Evolutionary conservation across 2,329 filamentous ascomycete species (phyloP), one percentile per base, ranked within the genome.

Genomic region (Lomentospora prolificans): DNA sequence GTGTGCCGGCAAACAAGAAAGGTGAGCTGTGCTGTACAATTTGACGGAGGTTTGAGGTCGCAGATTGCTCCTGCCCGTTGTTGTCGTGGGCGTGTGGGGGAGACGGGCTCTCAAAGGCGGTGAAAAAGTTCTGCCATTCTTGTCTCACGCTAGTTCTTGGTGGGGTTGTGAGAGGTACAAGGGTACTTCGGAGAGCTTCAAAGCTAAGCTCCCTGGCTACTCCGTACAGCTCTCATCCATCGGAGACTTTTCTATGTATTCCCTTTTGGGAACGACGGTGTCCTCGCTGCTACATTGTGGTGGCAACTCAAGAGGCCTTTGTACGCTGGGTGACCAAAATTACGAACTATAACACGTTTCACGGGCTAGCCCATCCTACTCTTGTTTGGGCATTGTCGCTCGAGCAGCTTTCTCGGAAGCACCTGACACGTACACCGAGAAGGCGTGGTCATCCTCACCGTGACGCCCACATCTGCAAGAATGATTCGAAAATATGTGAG

Each of bases 1-100:
- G 52, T 54, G 36, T 27, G 33, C 52, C 22, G 52, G 36, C 33
- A 54, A 54, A 54, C 36, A 48, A 30, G 14, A 44, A 44, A 44
- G 17, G 36, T 31, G 52, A 54, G 52, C 52, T 54, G n/a, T 31
- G 14, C 50, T 28, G 25, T 31, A 28, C 14, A 19, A 22, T 22
- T 53, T 33, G 36, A 46, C 28, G 31, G n/a, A 44, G 51, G 12
- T 33, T 24, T 41, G 14, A 33, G 22, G n/a, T 30, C 30, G 50
- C 28, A 39, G 51, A 22, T 53, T 39, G 51, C 33, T 41, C 12
- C 12, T 41, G 36, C 36, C 19, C n/a, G n/a, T n/a, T n/a, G n/a
- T 12, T 6, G 30, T 33, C 14, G 22, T 25, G 22, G 44, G 7
- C 22, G 22, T 48, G 44, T 10, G 44, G 44, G 17, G 44, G 44